phyloP scores from a whole-genome alignment of 2,329 filamentous ascomycete genomes.

The Aspergillus ochraceus region DNA sequence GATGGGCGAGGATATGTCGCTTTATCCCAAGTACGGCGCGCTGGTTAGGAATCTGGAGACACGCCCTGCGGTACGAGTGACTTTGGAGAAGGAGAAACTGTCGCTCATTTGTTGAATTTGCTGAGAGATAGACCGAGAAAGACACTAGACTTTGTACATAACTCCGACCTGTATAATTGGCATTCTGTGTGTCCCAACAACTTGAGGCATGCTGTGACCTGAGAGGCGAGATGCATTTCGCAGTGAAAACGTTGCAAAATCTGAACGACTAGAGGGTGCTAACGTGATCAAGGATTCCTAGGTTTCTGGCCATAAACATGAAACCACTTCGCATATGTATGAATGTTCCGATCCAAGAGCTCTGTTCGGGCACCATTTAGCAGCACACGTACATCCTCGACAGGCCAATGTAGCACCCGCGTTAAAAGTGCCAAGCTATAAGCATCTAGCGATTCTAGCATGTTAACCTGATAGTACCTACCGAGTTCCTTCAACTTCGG shows the following conservation, averaged over 20 bases:
- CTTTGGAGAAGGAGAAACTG: neutral
- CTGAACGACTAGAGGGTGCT: no score
- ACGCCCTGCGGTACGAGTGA: neutral
- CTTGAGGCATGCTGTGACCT: no score
- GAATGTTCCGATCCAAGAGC: neutral
- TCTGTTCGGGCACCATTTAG: neutral
- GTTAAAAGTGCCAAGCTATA: neutral
- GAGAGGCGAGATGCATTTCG: no score
- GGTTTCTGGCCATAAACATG: neutral
- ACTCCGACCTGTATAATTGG: no score
- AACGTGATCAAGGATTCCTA: neutral
- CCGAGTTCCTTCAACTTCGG: neutral
- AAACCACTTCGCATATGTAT: neutral
- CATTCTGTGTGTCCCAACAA: no score
- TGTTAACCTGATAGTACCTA: neutral
- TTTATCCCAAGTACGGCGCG: neutral
- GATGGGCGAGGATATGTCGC: slow-evolving; percentile 19
- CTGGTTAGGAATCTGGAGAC: neutral
- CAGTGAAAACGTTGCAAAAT: no score
- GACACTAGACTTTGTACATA: no score
- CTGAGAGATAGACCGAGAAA: no score
- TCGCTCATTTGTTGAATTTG: neutral
- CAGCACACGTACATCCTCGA: neutral
- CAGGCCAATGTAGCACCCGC: neutral
- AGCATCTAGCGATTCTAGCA: neutral